A percentile compares a stretch with the other conserved stretches of the same genome.
Evolutionary conservation across 208 protist genomes (phyloP).

Genomic region (Leishmania amazonensis): DNA sequence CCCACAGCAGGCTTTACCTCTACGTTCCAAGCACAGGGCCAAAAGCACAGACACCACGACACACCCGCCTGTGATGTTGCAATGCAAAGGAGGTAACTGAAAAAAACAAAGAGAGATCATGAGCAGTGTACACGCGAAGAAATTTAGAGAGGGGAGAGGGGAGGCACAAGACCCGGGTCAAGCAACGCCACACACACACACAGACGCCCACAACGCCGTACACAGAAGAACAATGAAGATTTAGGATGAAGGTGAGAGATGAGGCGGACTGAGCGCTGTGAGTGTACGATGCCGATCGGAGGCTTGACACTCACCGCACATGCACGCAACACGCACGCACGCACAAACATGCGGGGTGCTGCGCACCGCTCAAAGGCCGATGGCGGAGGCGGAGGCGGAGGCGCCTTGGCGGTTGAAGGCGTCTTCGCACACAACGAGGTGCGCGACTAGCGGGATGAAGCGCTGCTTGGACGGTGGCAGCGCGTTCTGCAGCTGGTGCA

Average conservation of each 20-base stretch:
- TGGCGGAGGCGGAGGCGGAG: neutral
- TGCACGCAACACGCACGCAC: neutral
- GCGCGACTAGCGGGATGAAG: constrained; percentile 82
- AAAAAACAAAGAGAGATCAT: neutral
- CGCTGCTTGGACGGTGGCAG: constrained; percentile 69
- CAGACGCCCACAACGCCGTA: no score
- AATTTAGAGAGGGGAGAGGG: neutral
- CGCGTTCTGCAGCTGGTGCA: constrained; percentile 59
- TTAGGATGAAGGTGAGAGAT: neutral
- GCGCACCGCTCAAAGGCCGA: neutral
- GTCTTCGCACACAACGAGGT: constrained; percentile 89
- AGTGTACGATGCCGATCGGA: neutral
- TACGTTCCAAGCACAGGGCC: neutral
- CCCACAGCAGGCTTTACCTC: neutral
- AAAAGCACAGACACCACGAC: neutral
- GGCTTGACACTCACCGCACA: neutral
- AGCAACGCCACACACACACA: neutral
- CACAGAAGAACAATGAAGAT: neutral
- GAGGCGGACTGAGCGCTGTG: neutral
- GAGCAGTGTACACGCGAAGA: neutral
- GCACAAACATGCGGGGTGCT: neutral
- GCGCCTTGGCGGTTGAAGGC: constrained; percentile 75
- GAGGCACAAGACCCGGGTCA: neutral
- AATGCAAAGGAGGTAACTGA: no score
- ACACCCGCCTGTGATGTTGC: neutral